Base-by-base conservation (phyloP, 495 filamentous ascomycete genomes). In the Neurospora cerealis region DNA sequence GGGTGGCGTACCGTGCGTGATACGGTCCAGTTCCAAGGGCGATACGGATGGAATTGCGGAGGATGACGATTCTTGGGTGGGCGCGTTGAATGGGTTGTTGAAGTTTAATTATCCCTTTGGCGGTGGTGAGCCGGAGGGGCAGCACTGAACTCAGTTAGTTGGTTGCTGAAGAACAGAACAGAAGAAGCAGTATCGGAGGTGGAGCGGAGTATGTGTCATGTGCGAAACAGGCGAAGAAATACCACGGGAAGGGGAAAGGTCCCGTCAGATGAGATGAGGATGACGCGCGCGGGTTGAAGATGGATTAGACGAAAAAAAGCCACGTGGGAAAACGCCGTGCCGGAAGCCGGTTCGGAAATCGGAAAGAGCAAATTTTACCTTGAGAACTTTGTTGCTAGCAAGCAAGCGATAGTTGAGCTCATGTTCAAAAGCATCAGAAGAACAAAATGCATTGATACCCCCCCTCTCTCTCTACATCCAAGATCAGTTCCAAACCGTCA, bases 91-190 rank as follows among this genome's bases (percentile, higher is more conserved):
- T 82, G 93, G 93, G 69, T 79, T 98, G 77, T 84, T 99, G 78
- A 99, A 99, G 84, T 99, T 98, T 78, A 99, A 99, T 80, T 92
- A 97, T 84, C 94, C 96, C 4, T 98, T 99, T 85, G 96, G 96
- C 1, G 28, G 28, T 1, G 54, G 54, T 0, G 93, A 97, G 54
- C 70, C 73, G 32, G 70, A 70, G 10, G 75, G 77, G 24, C 60
- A 71, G 46, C 74, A 71, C 7, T 75, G 66, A 74, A 38, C 3
- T n/a, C n/a, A n/a, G n/a, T n/a, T n/a, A n/a, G n/a, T n/a, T n/a
- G n/a, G n/a, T n/a, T n/a, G n/a, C n/a, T n/a, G n/a, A n/a, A n/a
- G n/a, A n/a, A n/a, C n/a, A n/a, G n/a, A n/a, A n/a, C n/a, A n/a
- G 44, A 11, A 1, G 44, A 48, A 21, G 1, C 44, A 48, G 9